Percentiles rank a stretch among this genome's conserved stretches.
Evolutionary conservation across 805 yeast species (phyloP).

Genomic region (Pichia deserticola): DNA sequence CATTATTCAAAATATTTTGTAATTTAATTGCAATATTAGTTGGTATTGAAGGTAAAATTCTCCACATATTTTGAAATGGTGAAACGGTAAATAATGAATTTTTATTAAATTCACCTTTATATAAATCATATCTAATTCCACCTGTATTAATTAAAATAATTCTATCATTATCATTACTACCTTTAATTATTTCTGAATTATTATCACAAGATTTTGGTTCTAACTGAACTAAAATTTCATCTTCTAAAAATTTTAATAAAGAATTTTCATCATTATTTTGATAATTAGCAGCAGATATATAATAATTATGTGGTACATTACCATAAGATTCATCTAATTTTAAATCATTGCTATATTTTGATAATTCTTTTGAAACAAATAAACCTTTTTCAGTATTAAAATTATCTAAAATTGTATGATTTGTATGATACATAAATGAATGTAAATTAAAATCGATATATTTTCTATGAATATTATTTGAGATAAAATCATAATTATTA

Average conservation of each 20-base stretch:
- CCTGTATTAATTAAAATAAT: constrained; percentile 77
- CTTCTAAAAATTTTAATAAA: constrained; percentile 52
- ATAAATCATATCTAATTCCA: constrained; percentile 77
- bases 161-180: constrained; percentile 32
- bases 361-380: constrained; percentile 38
- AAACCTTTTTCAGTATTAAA: constrained; percentile 55
- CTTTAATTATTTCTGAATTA: constrained; percentile 4
- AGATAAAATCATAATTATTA: not conserved
- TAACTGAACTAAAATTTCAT: constrained; percentile 38
- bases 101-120: constrained; percentile 73
- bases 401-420: constrained; percentile 17
- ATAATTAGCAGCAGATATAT: constrained; percentile 59
- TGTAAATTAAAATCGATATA: constrained; percentile 77
- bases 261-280: constrained; percentile 41
- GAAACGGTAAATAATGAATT: constrained; percentile 79
- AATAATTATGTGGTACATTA: constrained; percentile 57
- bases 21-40: constrained; percentile 47
- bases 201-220: constrained; percentile 20
- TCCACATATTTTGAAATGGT: constrained; percentile 82
- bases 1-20: constrained; percentile 49
- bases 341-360: constrained; percentile 34
- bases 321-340: constrained; percentile 54
- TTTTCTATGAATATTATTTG: constrained; percentile 39
- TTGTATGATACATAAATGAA: constrained; percentile 62
- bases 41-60: constrained; percentile 51